These are phyloP conservation scores for Puccinia hordei DNA, from an alignment of 1,284 basidiomycete genomes.

Conservation along the genomic window DNA sequence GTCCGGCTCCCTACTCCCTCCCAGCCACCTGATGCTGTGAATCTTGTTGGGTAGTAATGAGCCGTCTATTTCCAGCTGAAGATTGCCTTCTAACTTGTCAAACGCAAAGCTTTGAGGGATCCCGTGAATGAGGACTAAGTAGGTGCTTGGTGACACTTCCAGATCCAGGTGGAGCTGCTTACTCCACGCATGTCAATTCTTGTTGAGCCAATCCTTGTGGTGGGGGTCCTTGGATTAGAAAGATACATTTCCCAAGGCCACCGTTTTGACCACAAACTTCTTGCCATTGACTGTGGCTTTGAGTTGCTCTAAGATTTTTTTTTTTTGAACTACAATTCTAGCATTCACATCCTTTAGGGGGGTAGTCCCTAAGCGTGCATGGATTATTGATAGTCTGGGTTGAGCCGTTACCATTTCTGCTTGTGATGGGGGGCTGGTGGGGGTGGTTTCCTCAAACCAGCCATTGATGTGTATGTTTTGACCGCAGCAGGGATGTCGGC, in stretches of 20 bases:
- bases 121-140: not conserved
- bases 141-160: not conserved
- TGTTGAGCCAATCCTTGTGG: slow-evolving; percentile 4
- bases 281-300: not conserved
- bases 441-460: too few species aligned
- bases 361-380: not conserved
- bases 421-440: too few species aligned
- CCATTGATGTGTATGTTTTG: too few species aligned
- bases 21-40: not conserved
- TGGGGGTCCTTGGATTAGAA: not conserved
- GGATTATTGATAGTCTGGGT: too few species aligned
- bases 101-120: not conserved
- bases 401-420: too few species aligned
- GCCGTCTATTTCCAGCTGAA: not conserved
- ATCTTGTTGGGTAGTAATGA: not conserved
- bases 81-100: not conserved
- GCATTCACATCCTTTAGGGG: not conserved
- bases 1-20: too few species aligned
- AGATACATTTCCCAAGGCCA: not conserved
- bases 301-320: not conserved
- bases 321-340: not conserved
- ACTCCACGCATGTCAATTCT: slow-evolving; percentile 1
- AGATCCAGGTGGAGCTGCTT: slow-evolving; percentile 12
- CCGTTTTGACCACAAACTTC: not conserved
- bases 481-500: too few species aligned